Evolutionary conservation across 2,329 filamentous ascomycete species (phyloP), one percentile per base, ranked within the genome.

Genomic region (Capronia coronata): DNA sequence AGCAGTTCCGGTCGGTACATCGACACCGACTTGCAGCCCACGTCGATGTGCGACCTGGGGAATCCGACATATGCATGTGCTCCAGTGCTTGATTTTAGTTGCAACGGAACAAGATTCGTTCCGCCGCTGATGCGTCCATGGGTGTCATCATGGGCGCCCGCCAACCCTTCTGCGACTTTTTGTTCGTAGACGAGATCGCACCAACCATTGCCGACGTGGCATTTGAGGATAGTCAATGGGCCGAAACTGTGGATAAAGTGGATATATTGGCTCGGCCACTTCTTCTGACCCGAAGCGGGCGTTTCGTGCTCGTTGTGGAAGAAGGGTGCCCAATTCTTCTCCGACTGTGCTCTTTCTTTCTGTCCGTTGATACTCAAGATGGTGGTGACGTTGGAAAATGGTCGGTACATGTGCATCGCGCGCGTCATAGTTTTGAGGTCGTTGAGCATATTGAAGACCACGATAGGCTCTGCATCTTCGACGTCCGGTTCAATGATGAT

Each of bases 391-490:
- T 58, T 56, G 6, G 58, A 55, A 42, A 61, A 61, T 27, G 58
- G 57, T 16, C 55, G 52, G 32, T 56, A 57, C 27, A 58, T 52
- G 37, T 54, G 46, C 55, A 61, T 61, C 2, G 55, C 57, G 21
- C 56, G 48, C 11, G 19, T 34, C 18, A 40, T 34, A 2, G 30
- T 34, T 18, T 54, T 47, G 13, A 43, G 32, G 16, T 48, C 32
- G 13, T 14, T 39, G 23, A 58, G 39, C 59, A 62, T 61, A 45
- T 60, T 62, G 54, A 61, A 62, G 11, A 61, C 46, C 8, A 61
- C 54, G 10, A 62, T 48, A 7, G 59, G 60, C 44, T 62, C 59
- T 11, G 57, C 59, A 19, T 51, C 56, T 10, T 57, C 51, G 3
- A 58, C 49, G 2, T 48, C 55, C 16, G 56, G 55, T 29, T 62